Evolutionary conservation across 2,329 filamentous ascomycete species (phyloP).

Genomic region (Clarireedia monteithiana): DNA sequence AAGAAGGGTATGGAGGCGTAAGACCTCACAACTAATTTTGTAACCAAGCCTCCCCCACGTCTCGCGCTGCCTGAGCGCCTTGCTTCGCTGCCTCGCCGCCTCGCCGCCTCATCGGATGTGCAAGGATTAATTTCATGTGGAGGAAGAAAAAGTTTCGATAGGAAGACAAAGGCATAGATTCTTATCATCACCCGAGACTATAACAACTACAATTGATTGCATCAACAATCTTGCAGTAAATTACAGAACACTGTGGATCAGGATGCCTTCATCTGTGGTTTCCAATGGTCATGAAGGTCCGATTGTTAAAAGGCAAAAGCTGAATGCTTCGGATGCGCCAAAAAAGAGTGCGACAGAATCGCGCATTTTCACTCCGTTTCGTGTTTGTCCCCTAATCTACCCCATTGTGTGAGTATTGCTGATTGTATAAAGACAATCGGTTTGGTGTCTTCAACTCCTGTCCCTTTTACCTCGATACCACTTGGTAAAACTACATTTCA

Average conservation of each 20-base stretch:
- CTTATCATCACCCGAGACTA: neutral
- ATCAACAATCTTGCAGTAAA: neutral
- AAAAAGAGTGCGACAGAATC: conserved; percentile 47
- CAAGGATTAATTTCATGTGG: neutral
- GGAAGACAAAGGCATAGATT: neutral
- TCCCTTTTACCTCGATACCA: conserved; percentile 84
- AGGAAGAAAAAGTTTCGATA: conserved; percentile 1
- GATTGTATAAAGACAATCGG: conserved; percentile 65
- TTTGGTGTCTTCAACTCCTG: conserved; percentile 80
- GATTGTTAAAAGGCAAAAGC: conserved; percentile 70
- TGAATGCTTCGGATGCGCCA: conserved; percentile 36
- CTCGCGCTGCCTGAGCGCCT: too few relatives aligned
- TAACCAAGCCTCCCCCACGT: too few relatives aligned
- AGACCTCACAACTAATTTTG: too few relatives aligned
- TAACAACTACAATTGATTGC: neutral
- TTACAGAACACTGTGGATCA: conserved; percentile 1
- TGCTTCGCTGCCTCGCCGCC: too few relatives aligned
- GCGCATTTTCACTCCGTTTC: conserved; percentile 85
- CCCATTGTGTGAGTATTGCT: conserved; percentile 9
- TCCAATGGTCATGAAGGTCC: conserved; percentile 47
- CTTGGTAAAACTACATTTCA: conserved; percentile 94
- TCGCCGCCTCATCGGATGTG: neutral
- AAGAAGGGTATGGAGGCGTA: too few relatives aligned
- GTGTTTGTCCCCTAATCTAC: conserved; percentile 49
- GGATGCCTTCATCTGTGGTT: conserved; percentile 38